Percentiles rank a stretch among this genome's conserved stretches.
These are phyloP conservation scores for Aspergillus cavernicola DNA, from an alignment of 495 filamentous ascomycete genomes.

Conservation along the genomic window DNA sequence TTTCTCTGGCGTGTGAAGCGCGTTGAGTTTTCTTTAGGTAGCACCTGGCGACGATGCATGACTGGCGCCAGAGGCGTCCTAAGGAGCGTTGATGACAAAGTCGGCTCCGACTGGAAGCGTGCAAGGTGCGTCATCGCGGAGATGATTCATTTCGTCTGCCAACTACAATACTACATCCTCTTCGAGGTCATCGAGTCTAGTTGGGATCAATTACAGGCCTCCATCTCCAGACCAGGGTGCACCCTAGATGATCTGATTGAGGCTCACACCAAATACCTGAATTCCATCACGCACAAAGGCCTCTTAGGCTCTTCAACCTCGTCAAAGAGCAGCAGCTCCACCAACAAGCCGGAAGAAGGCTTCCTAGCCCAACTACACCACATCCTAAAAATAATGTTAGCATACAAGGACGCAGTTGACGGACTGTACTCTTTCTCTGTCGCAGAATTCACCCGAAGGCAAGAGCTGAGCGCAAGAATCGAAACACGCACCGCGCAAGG, in stretches of 20 bases:
- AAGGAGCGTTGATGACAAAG: conserved; percentile 69
- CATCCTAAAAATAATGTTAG: conserved; percentile 89
- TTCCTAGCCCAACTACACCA: conserved; percentile 91
- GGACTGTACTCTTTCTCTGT: conserved; percentile 92
- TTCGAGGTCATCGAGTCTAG: conserved; percentile 96
- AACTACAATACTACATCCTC: conserved; percentile 97
- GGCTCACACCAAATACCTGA: conserved; percentile 87
- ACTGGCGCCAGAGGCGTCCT: conserved; percentile 91
- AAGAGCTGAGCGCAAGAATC: conserved; percentile 75
- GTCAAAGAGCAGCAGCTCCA: conserved; percentile 33
- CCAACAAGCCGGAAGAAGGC: conserved; percentile 59
- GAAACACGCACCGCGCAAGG: conserved; percentile 58
- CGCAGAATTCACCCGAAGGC: conserved; percentile 84
- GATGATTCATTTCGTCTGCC: conserved; percentile 97
- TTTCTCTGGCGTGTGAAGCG: conserved; percentile 98
- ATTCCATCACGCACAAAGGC: conserved; percentile 93
- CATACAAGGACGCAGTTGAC: conserved; percentile 90
- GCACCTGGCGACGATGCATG: conserved; percentile 94
- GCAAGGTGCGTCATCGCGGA: conserved; percentile 86
- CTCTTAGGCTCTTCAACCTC: conserved; percentile 68
- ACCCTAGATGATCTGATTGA: conserved; percentile 94
- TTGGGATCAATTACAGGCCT: conserved; percentile 82
- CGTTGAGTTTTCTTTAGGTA: conserved; percentile 87
- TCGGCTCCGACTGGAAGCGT: conserved; percentile 82
- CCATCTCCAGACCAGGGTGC: conserved; percentile 72